These are phyloP conservation scores for Coemansia sp. DNA, from an alignment of 192 early-diverging fungal species.

Conservation along the genomic window DNA sequence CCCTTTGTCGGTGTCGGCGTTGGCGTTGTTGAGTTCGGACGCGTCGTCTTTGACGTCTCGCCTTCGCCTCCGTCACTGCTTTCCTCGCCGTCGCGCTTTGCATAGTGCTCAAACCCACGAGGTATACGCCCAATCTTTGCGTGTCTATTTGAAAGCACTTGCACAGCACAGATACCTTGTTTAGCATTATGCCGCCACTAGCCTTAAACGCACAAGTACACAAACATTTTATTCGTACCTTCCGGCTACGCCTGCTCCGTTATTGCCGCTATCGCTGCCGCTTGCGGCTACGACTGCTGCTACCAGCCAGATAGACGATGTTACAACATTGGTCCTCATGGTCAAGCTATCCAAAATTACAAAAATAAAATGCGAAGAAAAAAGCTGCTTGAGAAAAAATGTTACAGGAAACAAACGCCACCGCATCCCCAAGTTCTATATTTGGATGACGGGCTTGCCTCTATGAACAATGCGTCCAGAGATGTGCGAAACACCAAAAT, in stretches of 20 bases:
- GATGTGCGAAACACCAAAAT: background rate
- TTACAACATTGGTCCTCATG: background rate
- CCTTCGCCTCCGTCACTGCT: too few relatives aligned
- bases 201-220: background rate
- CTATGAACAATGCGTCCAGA: too few relatives aligned
- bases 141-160: background rate
- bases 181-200: background rate
- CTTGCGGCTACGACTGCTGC: background rate
- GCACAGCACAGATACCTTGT: background rate
- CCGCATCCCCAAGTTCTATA: too few relatives aligned
- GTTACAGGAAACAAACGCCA: too few relatives aligned
- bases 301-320: background rate
- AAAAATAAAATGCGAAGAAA: background rate
- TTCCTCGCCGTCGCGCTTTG: background rate
- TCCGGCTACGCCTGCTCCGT: background rate
- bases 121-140: conserved; percentile 9
- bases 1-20: background rate
- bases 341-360: background rate
- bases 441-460: too few relatives aligned
- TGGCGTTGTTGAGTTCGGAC: too few relatives aligned
- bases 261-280: background rate
- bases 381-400: background rate
- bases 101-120: background rate
- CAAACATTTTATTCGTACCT: background rate
- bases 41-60: background rate